A percentile compares a stretch with the other conserved stretches of the same genome.
Conservation (phyloP, 1,139 yeast species). For the Maudiozyma humilis region DNA sequence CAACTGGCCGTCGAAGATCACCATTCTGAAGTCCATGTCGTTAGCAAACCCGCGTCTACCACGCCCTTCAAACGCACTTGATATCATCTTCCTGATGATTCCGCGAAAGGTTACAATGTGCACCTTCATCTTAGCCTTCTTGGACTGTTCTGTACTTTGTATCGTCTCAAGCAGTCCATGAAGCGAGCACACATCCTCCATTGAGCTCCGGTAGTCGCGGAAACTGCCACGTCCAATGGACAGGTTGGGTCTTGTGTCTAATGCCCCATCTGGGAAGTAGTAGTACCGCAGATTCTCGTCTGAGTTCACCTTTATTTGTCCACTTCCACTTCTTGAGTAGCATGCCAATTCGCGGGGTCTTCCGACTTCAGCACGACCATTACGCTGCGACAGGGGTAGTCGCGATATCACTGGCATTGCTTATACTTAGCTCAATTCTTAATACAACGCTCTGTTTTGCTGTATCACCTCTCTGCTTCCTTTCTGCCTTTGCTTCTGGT, state of each 20-base stretch:
- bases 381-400: conserved; percentile 7
- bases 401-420: conserved; percentile 4
- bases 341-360: conserved; percentile 23
- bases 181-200: conserved; percentile 38
- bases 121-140: conserved; percentile 41
- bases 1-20: conserved; percentile 70
- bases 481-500: too few relatives aligned
- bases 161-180: conserved; percentile 50
- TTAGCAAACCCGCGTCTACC: conserved; percentile 23
- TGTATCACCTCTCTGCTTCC: too few relatives aligned
- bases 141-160: conserved; percentile 43
- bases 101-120: conserved; percentile 83
- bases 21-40: conserved; percentile 53
- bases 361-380: conserved; percentile 12
- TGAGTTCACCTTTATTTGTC: conserved; percentile 34
- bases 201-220: conserved; percentile 38
- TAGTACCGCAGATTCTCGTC: conserved; percentile 51
- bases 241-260: conserved; percentile 32
- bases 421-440: neutral
- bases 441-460: too few relatives aligned
- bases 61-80: conserved; percentile 23
- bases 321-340: conserved; percentile 19
- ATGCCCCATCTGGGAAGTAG: conserved; percentile 62
- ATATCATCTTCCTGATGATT: conserved; percentile 40
- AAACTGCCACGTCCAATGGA: conserved; percentile 10